Base-by-base conservation (phyloP, 2,329 filamentous ascomycete genomes). In the Trichoderma sp. region DNA sequence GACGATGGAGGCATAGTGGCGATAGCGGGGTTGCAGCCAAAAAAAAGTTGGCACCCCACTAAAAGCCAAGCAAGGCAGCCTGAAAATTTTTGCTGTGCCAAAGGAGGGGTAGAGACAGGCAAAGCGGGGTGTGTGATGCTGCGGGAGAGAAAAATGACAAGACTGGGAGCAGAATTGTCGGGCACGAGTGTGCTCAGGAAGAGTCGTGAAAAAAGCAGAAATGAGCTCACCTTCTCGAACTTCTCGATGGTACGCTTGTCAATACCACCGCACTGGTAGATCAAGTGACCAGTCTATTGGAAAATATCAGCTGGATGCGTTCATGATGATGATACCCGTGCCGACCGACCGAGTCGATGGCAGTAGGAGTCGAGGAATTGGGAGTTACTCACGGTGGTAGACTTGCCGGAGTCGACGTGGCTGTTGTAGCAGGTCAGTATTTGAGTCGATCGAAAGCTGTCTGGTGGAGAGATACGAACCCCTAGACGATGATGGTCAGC, bases 201-300 rank as follows among this genome's bases (percentile, higher is more conserved):
- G 32, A 3, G 56, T 55, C 55, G 71, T 43, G 70, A 68, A 68
- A 46, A 73, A 66, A 66, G 70, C 5, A 39, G 49, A 21, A 34
- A 16, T 14, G 2, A 49, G 71, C 89, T 58, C 59, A 96, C 94
- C 93, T 99, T 99, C 94, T 99, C 96, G 91, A 99, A 99, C 92
- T 99, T 99, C 92, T 99, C 96, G 84, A 99, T 99, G 85, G 95
- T 98, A 94, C 96, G 95, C 90, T 95, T 94, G 93, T 99, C 96
- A 83, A 98, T 99, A 93, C 96, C 96, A 91, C 96, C 96, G 89
- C 96, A 98, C 92, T 99, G 95, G 94, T 98, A 98, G 92, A 99
- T 98, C 90, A 99, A 91, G 89, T 95, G 90, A 84, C 90, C 89
- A 79, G 85, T 91, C 83, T 83, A 77, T 79, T 26, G 72, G 71